Percentiles rank a stretch among this genome's conserved stretches.
Evolutionary conservation across 768 basidiomycete species (phyloP).

Genomic region (Boletus pseudo-olivaceus): DNA sequence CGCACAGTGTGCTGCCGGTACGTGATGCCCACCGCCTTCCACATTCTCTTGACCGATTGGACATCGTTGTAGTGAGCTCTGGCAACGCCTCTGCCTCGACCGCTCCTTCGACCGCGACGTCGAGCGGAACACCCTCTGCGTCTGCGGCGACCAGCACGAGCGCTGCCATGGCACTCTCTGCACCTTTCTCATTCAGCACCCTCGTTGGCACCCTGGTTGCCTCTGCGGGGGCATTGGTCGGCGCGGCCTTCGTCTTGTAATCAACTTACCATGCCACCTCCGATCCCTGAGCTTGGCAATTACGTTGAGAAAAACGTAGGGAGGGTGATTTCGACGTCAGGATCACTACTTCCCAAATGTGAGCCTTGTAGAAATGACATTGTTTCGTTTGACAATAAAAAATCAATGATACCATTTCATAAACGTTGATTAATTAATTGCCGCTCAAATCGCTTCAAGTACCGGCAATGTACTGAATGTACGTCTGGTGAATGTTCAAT

Average conservation of each 20-base stretch:
- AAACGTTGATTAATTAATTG: no score
- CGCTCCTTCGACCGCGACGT: background rate
- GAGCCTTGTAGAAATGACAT: background rate
- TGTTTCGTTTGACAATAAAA: background rate
- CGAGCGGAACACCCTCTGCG: background rate
- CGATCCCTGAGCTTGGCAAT: background rate
- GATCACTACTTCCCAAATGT: no score
- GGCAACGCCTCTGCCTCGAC: background rate
- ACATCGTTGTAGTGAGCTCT: background rate
- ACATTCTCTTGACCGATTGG: background rate
- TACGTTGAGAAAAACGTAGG: background rate
- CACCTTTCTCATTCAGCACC: slow-evolving; percentile 16
- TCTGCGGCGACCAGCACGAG: slow-evolving; percentile 2
- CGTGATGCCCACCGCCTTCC: background rate
- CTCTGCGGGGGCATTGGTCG: slow-evolving; percentile 25
- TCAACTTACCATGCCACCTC: background rate
- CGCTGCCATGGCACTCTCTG: slow-evolving; percentile 16
- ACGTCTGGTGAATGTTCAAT: background rate
- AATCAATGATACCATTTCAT: no score
- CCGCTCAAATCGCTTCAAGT: background rate
- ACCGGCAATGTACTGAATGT: no score
- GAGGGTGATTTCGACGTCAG: background rate
- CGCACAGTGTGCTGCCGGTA: slow-evolving; percentile 30
- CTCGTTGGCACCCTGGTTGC: slow-evolving; percentile 22
- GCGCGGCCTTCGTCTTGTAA: slow-evolving; percentile 25